Evolutionary conservation across 2,329 filamentous ascomycete genomes (phyloP), one percentile per base, ranked within the genome.

Genomic region (Cladophialophora psammophila): DNA sequence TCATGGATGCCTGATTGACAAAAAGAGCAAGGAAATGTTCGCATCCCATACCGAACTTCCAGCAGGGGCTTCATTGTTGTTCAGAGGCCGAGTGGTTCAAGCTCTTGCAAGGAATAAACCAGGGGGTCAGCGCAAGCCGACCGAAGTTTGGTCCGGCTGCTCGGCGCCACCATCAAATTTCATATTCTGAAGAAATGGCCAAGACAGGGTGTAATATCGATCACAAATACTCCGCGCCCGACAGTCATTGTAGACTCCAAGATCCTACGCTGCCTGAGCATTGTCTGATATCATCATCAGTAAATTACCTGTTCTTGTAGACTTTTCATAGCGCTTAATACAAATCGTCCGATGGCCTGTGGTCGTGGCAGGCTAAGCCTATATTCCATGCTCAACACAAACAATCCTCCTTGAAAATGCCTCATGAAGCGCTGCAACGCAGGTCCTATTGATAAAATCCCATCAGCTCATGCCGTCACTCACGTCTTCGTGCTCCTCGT

Each of bases 401-500:
- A 42, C 9, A 3, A 45, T 8, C 18, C 10, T 12, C 9, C 45
- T 20, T 20, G 20, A 12, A 50, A 50, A 50, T 50, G 45, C 45
- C 12, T 3, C 18, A 20, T 0, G 20, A 50, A 10, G 45, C 18
- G 3, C 18, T 8, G 18, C 40, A 45, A 45, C 1, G 18, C n/a
- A 45, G 9, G 4, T 45, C 40, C 40, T 15, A 6, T 45, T 45
- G 40, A 45, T 45, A 15, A 50, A 26, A 26, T 50, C 4, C 45
- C 45, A 10, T 26, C 18, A 26, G 45, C 45, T 50, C 45, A 26
- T 50, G 10, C 20, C 45, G 18, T 50, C 20, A 26, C 35, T 57
- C 42, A 68, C 42, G 35, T 45, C 38, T 52, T 66, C 50, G 67
- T 58, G 10, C 67, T 66, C 9, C 67, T 60, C 50, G 60, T 69